Base-by-base conservation (phyloP, 306 rosid species). In the Rosa persica region DNA sequence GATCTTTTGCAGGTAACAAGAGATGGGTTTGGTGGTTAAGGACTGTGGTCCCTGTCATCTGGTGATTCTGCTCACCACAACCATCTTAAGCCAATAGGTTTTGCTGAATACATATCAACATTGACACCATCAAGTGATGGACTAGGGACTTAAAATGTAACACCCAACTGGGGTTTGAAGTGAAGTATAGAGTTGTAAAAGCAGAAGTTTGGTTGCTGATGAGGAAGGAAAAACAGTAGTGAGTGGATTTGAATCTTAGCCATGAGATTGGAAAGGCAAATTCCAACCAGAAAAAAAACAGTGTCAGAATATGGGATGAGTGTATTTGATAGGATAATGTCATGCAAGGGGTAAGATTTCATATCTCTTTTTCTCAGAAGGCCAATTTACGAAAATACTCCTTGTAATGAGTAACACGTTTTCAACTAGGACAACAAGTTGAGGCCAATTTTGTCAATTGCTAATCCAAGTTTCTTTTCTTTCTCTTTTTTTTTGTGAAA, bases 21-120 rank as follows among this genome's bases (percentile, higher is more conserved):
- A 82, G 70, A 82, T 83, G 87, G 82, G 82, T 79, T 82, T 86
- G 86, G 88, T 76, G 86, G 86, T 78, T 79, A 44, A 91, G 96
- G 93, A 92, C 97, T 72, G 78, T 43, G 78, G 97, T 89, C 97
- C 96, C 83, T 81, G 81, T 90, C 93, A 92, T 91, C 68, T 78
- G 87, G 75, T 81, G 46, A 38, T 65, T 36, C 12, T 65, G 44
- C 43, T 65, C 46, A 65, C 46, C 22, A 62, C n/a, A 86, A 85
- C 52, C 81, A 77, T 70, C 40, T 47, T 70, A 82, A 84, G 79
- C 90, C 93, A 92, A 89, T 75, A 76, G 80, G 78, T 49, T 48
- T 80, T 73, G 78, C 60, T 73, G 60, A 81, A 57, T 54, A 64
- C 69, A 36, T 34, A 70, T 44, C 22, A 62, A 43, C 46, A 44